phyloP scores from a whole-genome alignment of 768 basidiomycete species.

The Kockovaella imperatae region DNA sequence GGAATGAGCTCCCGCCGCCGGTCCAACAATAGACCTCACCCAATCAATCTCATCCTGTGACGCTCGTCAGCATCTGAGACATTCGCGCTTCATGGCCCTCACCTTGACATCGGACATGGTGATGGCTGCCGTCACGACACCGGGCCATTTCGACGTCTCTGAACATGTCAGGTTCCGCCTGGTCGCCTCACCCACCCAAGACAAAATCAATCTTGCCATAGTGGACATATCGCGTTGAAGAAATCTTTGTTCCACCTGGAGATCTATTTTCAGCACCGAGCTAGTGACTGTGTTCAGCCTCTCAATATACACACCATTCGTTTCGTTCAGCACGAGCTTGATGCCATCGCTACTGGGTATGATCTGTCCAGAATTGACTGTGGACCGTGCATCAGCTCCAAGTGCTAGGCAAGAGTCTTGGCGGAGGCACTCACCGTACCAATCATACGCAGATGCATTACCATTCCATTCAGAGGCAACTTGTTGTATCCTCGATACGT shows the following conservation, averaged over 20 bases:
- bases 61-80: background rate
- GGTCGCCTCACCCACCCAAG: conserved; percentile 36
- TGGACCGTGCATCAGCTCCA: background rate
- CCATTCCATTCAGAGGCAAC: conserved; percentile 66
- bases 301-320: background rate
- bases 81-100: conserved; percentile 3
- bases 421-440: conserved; percentile 24
- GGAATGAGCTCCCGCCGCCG: background rate
- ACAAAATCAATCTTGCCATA: conserved; percentile 58
- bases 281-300: background rate
- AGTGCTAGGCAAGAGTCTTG: background rate
- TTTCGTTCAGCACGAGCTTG: background rate
- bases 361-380: background rate
- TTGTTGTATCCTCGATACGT: conserved; percentile 56
- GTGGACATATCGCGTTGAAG: conserved; percentile 71
- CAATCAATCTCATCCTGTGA: conserved; percentile 32
- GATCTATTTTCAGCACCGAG: background rate
- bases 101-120: conserved; percentile 67
- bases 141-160: conserved; percentile 66
- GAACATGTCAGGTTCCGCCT: conserved; percentile 9
- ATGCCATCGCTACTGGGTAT: background rate
- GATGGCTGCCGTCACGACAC: conserved; percentile 63
- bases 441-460: conserved; percentile 60
- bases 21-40: background rate
- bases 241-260: conserved; percentile 61